Evolutionary conservation across 2,329 filamentous ascomycete species (phyloP), one percentile per base, ranked within the genome.

Genomic region (Fusarium sororula): DNA sequence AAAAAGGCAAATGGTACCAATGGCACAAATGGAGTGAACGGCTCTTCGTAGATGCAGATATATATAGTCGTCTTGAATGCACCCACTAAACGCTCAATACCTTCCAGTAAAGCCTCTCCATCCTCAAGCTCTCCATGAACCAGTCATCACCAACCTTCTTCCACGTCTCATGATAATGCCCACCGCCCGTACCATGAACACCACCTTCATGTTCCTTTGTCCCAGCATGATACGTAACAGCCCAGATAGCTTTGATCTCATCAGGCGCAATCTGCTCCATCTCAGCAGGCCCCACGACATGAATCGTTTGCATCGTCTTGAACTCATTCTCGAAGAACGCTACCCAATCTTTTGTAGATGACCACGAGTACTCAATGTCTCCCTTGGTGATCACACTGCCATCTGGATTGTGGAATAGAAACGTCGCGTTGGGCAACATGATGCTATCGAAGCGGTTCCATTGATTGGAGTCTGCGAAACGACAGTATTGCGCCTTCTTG

Each of bases 21-120:
- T 20, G 30, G 32, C 5, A 20, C 17, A 11, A 53, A 24, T 0
- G n/a, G 30, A 2, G 2, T 15, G 4, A 53, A 37, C 0, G 32
- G 42, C 13, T 41, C 28, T 14, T 22, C 45, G 1, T 60, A 60
- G 22, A 41, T 22, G 8, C n/a, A 14, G 8, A 26, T 13, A 15
- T 20, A 8, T 20, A 10, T 17, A 35, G 41, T 10, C 14, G 6
- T 5, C 18, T 22, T 2, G 2, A 17, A 22, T 30, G 1, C 26
- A 4, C 4, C 3, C 7, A 14, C 32, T 5, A 63, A 20, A n/a
- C 57, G 1, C 17, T 24, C 7, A 61, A 7, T 6, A 72, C 6
- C 51, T 69, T 75, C 69, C 71, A 74, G 24, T 71, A 75, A 5
- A 73, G 13, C 7, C 73, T 67, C 3, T 75, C 63, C 70, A 75